These are phyloP conservation scores for Chlamydomonas incerta DNA, from an alignment of 139 green algal species.

Conservation along the genomic window DNA sequence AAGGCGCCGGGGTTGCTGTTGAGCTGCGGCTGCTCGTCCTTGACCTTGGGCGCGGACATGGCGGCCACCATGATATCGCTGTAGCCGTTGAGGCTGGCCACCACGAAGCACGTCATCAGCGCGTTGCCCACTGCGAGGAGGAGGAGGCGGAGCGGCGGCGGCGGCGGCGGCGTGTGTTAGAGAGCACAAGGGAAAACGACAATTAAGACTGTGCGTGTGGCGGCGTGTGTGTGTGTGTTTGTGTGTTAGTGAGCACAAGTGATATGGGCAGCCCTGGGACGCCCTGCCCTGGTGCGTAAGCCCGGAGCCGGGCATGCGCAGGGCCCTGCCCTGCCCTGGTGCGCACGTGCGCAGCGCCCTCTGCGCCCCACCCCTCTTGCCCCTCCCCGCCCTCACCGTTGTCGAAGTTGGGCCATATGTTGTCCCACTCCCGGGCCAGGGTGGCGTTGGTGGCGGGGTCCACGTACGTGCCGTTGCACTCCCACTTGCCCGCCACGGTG, in stretches of 20 bases:
- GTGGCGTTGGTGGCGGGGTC: conserved; percentile 31
- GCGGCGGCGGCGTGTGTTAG: background rate
- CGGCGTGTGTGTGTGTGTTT: too few species aligned
- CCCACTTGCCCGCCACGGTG: conserved; percentile 42
- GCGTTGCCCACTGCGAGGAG: conserved; percentile 60
- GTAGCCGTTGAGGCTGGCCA: conserved; percentile 80
- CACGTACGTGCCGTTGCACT: conserved; percentile 65
- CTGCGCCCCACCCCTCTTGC: too few species aligned
- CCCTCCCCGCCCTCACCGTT: conserved; percentile 64
- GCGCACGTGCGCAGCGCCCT: too few species aligned
- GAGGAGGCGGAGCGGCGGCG: background rate
- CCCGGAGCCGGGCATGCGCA: too few species aligned
- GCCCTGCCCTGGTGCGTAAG: too few species aligned
- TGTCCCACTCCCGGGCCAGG: conserved; percentile 61
- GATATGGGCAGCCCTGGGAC: too few species aligned
- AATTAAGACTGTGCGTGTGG: too few species aligned
- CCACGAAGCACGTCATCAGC: conserved; percentile 78
- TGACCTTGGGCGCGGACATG: conserved; percentile 62
- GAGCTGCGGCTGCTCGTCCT: conserved; percentile 68
- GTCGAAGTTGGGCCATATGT: conserved; percentile 79
- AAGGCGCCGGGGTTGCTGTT: conserved; percentile 68
- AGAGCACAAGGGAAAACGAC: background rate
- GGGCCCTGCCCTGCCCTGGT: too few species aligned
- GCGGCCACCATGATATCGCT: conserved; percentile 54
- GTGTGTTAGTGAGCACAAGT: too few species aligned